Evolutionary conservation across 2,329 filamentous ascomycete species (phyloP), one percentile per base, ranked within the genome.

Genomic region (Aspergillus arachidicola): DNA sequence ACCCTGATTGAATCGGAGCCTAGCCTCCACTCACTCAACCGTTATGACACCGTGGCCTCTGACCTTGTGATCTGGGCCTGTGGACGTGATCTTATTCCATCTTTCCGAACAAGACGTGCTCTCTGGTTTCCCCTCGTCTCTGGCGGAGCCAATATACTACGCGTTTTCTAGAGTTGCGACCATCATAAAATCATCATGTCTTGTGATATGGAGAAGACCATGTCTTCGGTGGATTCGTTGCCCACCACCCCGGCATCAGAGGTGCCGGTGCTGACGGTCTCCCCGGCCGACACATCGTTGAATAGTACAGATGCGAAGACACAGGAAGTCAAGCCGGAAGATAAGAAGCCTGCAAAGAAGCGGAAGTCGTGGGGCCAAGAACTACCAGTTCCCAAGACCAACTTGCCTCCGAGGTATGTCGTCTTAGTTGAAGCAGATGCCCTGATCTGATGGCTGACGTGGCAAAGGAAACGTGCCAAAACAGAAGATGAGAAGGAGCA

Each of bases 401-500:
- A 94, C 75, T 88, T 98, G 9, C 94, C 94, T 65, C 94, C 94
- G 45, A 90, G 94, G 90, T 92, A 87, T 74, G 82, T 36, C 34
- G 5, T 11, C 23, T 12, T 19, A 19, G 7, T 19, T n/a, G 9
- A 12, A 14, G 3, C 6, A 38, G 21, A 23, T 14, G 2, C 10
- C 6, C 12, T 36, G 11, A 14, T 9, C 4, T 36, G 3, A 55
- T 55, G 16, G 23, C 66, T 68, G 65, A 73, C 57, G 2, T 64
- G 9, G 60, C 61, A 0, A 66, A 93, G 91, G 69, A 99, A 99
- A 87, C 93, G 95, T 66, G 95, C 95, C 72, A 99, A 98, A 86
- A 99, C 95, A 3, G 94, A 96, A 73, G 95, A 97, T 74, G 95
- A 99, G 81, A 99, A 99, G 82, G 95, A 98, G 81, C 95, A 99